These are phyloP conservation scores for Citrus glauca DNA, from an alignment of 345 rosid genomes.

Conservation along the genomic window DNA sequence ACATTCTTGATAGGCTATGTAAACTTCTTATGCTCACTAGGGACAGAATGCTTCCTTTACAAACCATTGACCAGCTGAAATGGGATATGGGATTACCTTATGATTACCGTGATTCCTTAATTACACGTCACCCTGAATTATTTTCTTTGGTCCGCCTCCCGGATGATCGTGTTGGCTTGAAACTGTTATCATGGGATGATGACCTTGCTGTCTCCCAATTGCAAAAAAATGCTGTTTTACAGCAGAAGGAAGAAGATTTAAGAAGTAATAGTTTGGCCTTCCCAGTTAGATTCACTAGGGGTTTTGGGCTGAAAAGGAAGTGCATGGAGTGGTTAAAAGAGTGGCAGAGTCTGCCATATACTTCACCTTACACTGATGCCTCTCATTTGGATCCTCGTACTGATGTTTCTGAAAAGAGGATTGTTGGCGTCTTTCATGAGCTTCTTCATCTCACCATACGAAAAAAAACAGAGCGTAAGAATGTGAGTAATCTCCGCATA, in stretches of 20 bases:
- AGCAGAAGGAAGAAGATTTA: constrained; percentile 25
- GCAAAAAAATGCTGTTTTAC: constrained; percentile 33
- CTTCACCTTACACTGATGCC: constrained; percentile 60
- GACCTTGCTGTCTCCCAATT: constrained; percentile 55
- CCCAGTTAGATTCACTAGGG: constrained; percentile 73
- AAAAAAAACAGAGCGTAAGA: constrained; percentile 70
- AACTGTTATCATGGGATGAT: constrained; percentile 51
- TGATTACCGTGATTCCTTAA: constrained; percentile 41
- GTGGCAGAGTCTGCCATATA: constrained; percentile 81
- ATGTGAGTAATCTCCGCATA: constrained; percentile 71
- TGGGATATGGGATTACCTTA: constrained; percentile 88
- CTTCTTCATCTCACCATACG: constrained; percentile 73
- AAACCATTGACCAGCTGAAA: constrained; percentile 70
- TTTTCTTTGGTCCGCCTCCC: constrained; percentile 51
- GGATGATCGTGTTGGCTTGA: constrained; percentile 56
- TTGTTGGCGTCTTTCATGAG: constrained; percentile 80
- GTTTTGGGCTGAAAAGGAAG: constrained; percentile 77
- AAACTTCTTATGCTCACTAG: constrained; percentile 75
- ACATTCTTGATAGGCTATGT: constrained; percentile 47
- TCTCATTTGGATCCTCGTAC: constrained; percentile 84
- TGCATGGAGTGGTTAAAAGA: constrained; percentile 76
- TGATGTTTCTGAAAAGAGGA: constrained; percentile 81
- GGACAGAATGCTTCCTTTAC: constrained; percentile 57
- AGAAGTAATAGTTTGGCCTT: constrained; percentile 39
- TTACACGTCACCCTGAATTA: constrained; percentile 36